phyloP scores from a whole-genome alignment of 192 early-diverging fungal genomes.

The Podochytrium sp. region DNA sequence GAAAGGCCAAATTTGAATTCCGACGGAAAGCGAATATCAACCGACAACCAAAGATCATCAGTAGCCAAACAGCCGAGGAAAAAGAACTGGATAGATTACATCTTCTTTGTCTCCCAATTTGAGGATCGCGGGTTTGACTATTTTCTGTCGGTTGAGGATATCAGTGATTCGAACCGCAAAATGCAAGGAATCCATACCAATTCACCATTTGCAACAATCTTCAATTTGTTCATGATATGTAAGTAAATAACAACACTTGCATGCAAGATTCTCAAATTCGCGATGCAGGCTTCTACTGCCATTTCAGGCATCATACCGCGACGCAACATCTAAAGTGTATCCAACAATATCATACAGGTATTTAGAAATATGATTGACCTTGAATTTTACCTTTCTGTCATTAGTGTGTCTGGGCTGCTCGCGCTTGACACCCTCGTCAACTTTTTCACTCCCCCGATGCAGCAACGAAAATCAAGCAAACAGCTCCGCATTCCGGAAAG shows the following conservation, averaged over 20 bases:
- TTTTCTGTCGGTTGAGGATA: background rate
- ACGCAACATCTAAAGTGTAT: background rate
- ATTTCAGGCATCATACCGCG: background rate
- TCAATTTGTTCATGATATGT: background rate
- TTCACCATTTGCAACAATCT: background rate
- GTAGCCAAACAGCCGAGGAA: no score
- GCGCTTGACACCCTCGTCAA: background rate
- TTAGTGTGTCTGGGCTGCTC: background rate
- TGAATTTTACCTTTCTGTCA: background rate
- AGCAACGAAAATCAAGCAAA: background rate
- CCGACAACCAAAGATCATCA: no score
- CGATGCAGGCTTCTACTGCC: background rate
- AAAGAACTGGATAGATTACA: background rate
- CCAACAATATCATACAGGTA: background rate
- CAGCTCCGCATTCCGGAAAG: background rate
- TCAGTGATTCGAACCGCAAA: no score
- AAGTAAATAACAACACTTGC: background rate
- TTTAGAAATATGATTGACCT: background rate
- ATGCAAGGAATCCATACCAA: background rate
- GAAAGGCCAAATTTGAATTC: no score
- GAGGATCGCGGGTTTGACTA: constrained; percentile 3
- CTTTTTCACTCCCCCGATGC: background rate
- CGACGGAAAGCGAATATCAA: no score
- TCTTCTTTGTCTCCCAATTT: background rate
- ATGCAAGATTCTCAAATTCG: background rate